Evolutionary conservation across 345 rosid species (phyloP), one percentile per base, ranked within the genome.

Genomic region (Gossypium bickii): DNA sequence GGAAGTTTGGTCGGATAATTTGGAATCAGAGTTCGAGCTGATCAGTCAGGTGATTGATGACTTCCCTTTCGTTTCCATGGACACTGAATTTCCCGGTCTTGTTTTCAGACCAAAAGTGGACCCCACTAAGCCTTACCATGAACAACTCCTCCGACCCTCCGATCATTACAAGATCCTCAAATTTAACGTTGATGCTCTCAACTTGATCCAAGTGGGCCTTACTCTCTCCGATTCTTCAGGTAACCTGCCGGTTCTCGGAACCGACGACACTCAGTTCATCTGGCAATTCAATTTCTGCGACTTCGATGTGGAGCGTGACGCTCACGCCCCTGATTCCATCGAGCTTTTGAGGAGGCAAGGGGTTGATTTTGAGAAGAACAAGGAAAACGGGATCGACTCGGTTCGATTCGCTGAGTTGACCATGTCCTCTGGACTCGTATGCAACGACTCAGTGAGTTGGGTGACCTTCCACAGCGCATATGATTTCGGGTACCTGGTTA

Each of bases 251-350:
- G 82, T 82, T 68, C 83, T 90, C 53, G 93, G 93, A 0, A 73
- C 78, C 0, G 62, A 18, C 1, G 43, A 18, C 1, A n/a, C 17
- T 9, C 74, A 71, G 41, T 92, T 80, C 82, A 89, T 93, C 22
- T 93, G 98, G 98, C 94, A 93, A 62, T 93, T 93, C 75, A 92
- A 93, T 60, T 93, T 93, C 45, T 41, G 82, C n/a, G 97, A 93
- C 34, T 93, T 90, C 67, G 94, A 93, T 34, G 84, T 85, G 10
- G 71, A 84, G 68, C 82, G 83, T 75, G 96, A 92, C 67, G 79
- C 88, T 0, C 92, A 93, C 89, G 92, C 97, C 9, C 87, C 87
- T 1, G 98, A 91, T 71, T 92, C 98, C 2, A 85, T 92, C 66
- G 92, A 92, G 69, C 82, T 94, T 4, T 80, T 94, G 77, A 84